phyloP scores from a whole-genome alignment of 108 stramenopile species.

The Bacterosira constricta region DNA sequence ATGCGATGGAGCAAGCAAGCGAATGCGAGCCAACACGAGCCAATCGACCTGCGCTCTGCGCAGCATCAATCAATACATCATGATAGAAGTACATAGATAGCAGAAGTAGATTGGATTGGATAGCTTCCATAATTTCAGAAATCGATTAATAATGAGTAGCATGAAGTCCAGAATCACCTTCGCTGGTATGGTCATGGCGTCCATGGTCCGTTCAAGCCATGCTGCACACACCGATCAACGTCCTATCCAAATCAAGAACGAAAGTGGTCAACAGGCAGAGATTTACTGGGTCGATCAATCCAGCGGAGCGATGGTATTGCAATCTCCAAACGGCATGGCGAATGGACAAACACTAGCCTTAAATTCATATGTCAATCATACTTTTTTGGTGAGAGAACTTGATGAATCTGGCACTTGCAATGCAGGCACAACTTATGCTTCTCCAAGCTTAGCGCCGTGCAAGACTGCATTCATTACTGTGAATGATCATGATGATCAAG shows the following conservation, averaged over 20 bases:
- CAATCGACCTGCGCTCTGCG: too few relatives aligned
- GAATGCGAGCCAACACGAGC: too few relatives aligned
- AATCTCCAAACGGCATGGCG: constrained; percentile 19
- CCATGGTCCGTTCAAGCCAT: background rate
- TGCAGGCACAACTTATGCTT: background rate
- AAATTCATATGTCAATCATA: constrained; percentile 78
- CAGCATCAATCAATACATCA: too few relatives aligned
- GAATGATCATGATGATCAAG: constrained; percentile 52
- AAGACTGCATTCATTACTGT: constrained; percentile 41
- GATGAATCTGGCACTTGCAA: constrained; percentile 39
- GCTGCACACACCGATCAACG: constrained; percentile 17
- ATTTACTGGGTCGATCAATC: constrained; percentile 68
- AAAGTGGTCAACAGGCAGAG: constrained; percentile 51
- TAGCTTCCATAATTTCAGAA: too few relatives aligned
- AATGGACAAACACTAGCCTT: constrained; percentile 47
- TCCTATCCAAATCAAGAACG: constrained; percentile 48
- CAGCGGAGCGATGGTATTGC: constrained; percentile 42
- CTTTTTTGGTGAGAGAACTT: constrained; percentile 62
- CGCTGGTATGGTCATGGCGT: constrained; percentile 5
- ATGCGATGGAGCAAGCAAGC: too few relatives aligned
- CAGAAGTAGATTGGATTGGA: too few relatives aligned
- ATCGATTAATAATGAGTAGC: too few relatives aligned
- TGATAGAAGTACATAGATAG: too few relatives aligned
- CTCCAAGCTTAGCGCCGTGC: constrained; percentile 43
- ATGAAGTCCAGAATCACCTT: constrained; percentile 7